Percentiles rank a stretch among this genome's conserved stretches.
Evolutionary conservation across 345 rosid genomes (phyloP).

Genomic region (Lepidium sativum): DNA sequence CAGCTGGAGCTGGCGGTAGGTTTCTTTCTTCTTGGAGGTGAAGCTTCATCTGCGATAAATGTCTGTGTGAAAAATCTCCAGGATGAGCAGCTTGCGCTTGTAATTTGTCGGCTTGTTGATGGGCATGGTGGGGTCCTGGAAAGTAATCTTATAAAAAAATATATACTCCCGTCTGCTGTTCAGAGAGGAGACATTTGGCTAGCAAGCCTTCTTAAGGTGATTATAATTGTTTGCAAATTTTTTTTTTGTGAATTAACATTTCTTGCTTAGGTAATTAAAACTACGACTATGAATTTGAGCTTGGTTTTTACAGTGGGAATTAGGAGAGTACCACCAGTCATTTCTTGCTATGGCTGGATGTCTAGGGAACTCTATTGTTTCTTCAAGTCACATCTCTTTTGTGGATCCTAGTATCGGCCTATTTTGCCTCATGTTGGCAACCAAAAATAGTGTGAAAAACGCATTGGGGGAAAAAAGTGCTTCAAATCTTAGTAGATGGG

Average conservation of each 20-base stretch:
- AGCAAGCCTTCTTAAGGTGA: conserved; percentile 74
- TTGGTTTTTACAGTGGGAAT: conserved; percentile 71
- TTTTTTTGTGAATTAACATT: background rate
- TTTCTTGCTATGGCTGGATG: conserved; percentile 59
- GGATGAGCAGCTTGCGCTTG: conserved; percentile 90
- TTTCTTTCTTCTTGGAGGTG: conserved; percentile 94
- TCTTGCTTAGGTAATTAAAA: background rate
- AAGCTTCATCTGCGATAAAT: conserved; percentile 70
- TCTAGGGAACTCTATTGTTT: conserved; percentile 35
- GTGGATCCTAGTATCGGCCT: conserved; percentile 73
- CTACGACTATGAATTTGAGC: conserved; percentile 7
- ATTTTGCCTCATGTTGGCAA: conserved; percentile 50
- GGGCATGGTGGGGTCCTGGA: conserved; percentile 69
- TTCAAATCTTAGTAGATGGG: conserved; percentile 68
- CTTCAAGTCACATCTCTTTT: conserved; percentile 56
- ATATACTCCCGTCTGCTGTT: conserved; percentile 63
- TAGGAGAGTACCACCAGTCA: conserved; percentile 61
- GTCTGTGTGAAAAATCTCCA: conserved; percentile 80
- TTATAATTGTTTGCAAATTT: conserved; percentile 18
- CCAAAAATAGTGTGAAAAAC: conserved; percentile 52
- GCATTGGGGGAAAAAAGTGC: conserved; percentile 64
- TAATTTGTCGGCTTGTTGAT: conserved; percentile 81
- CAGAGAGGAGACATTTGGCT: conserved; percentile 82
- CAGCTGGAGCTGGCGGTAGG: conserved; percentile 84
- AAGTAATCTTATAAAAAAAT: conserved; percentile 49